Conservation (phyloP, 441 rosid species). For the Oxalis stricta region DNA sequence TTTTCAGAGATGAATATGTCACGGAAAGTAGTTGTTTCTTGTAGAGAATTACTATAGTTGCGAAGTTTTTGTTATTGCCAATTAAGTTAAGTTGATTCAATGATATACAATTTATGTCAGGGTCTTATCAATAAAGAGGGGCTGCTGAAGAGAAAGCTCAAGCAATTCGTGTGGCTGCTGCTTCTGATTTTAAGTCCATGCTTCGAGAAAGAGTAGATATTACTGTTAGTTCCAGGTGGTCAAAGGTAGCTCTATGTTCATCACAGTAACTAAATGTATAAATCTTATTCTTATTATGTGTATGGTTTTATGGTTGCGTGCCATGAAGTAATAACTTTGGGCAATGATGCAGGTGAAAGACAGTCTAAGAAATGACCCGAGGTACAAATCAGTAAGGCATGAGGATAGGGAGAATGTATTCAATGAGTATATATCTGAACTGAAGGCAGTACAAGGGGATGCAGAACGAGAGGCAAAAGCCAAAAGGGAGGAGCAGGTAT, state of each 20-base stretch:
- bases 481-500: slow-evolving; percentile 80
- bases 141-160: slow-evolving; percentile 68
- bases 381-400: slow-evolving; percentile 66
- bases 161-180: slow-evolving; percentile 56
- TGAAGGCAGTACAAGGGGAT: slow-evolving; percentile 58
- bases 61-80: neutral
- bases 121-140: slow-evolving; percentile 60
- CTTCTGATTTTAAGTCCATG: slow-evolving; percentile 75
- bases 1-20: too few species aligned
- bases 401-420: slow-evolving; percentile 78
- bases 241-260: slow-evolving; percentile 82
- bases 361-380: slow-evolving; percentile 66
- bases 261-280: too few species aligned
- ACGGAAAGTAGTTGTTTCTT: too few species aligned
- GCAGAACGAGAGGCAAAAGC: slow-evolving; percentile 56
- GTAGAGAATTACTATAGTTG: too few species aligned
- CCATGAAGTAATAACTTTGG: too few species aligned
- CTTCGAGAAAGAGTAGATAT: slow-evolving; percentile 65
- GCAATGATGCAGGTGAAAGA: slow-evolving; percentile 95
- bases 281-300: too few species aligned
- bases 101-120: slow-evolving; percentile 25
- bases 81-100: neutral
- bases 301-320: too few species aligned
- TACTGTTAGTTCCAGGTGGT: slow-evolving; percentile 68
- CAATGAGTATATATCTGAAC: slow-evolving; percentile 59